Conservation (phyloP, 2,329 filamentous ascomycete genomes). For the Botrytis squamosa region DNA sequence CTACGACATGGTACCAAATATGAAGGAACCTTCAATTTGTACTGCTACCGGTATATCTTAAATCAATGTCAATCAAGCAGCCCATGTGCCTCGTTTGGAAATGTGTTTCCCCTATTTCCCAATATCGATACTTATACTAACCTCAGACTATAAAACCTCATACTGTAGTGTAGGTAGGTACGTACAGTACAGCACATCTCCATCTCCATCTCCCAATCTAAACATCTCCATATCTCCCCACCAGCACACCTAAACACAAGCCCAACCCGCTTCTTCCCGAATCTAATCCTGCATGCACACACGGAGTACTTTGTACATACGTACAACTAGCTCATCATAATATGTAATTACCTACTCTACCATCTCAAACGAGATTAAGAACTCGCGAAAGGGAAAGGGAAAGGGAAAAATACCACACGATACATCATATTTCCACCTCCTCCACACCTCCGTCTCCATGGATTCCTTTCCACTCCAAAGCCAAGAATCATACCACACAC, state of each 20-base stretch:
- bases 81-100: conserved; percentile 1
- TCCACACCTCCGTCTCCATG: neutral
- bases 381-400: neutral
- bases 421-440: conserved; percentile 17
- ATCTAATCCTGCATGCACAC: conserved; percentile 7
- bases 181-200: neutral
- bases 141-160: neutral
- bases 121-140: neutral
- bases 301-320: neutral
- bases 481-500: conserved; percentile 3
- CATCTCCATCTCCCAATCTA: conserved; percentile 2
- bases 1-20: neutral
- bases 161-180: neutral
- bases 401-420: conserved; percentile 1
- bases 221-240: conserved; percentile 7
- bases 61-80: neutral
- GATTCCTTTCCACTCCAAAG: neutral
- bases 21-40: neutral
- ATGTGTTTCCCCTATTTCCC: neutral
- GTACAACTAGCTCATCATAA: neutral
- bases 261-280: conserved; percentile 14
- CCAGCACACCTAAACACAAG: conserved; percentile 1
- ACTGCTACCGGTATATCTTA: neutral
- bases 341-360: neutral
- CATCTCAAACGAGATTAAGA: neutral